phyloP scores from a whole-genome alignment of 768 basidiomycete species.

The Podaxis carcinomalis region DNA sequence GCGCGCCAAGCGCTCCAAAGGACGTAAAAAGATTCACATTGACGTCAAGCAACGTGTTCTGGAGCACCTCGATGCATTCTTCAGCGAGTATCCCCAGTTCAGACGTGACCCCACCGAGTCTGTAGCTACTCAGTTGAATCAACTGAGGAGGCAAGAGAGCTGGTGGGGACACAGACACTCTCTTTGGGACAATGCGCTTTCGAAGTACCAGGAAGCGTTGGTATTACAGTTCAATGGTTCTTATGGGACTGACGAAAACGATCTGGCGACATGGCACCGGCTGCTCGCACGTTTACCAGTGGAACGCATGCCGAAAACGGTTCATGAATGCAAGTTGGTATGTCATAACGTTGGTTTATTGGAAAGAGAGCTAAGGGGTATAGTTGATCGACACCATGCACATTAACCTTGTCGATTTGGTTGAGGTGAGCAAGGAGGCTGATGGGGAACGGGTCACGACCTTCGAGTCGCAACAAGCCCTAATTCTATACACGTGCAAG shows the following conservation, averaged over 20 bases:
- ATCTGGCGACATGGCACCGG: constrained; percentile 19
- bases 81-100: background rate
- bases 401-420: constrained; percentile 30
- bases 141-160: background rate
- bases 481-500: constrained; percentile 23
- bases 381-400: constrained; percentile 22
- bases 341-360: background rate
- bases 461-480: constrained; percentile 18
- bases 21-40: background rate
- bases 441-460: constrained; percentile 8
- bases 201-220: constrained; percentile 20
- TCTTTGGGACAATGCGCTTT: constrained; percentile 10
- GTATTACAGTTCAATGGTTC: constrained; percentile 22
- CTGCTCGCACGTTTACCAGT: background rate
- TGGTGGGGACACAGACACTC: background rate
- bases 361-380: background rate
- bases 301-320: background rate
- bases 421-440: constrained; percentile 3
- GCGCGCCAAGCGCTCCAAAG: no score
- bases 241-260: constrained; percentile 24
- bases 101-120: background rate
- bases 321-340: constrained; percentile 4
- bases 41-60: background rate
- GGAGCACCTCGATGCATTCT: background rate
- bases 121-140: constrained; percentile 1